These are phyloP conservation scores for Saccharomyces kudriavzevii DNA, from an alignment of 805 yeast species.

Conservation along the genomic window DNA sequence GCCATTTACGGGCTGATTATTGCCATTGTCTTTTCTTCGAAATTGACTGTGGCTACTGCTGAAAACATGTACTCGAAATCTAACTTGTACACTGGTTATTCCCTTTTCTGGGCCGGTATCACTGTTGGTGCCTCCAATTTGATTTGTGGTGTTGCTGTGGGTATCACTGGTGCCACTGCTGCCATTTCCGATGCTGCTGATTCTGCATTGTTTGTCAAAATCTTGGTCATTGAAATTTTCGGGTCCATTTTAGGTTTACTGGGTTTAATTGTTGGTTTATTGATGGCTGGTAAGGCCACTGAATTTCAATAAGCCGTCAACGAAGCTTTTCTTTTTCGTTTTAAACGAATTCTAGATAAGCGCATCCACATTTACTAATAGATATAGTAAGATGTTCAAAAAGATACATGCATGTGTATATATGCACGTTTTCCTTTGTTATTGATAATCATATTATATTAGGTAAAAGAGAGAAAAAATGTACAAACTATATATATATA, in stretches of 20 bases:
- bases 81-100: conserved; percentile 88
- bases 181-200: conserved; percentile 98
- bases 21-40: conserved; percentile 94
- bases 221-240: conserved; percentile 92
- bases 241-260: conserved; percentile 93
- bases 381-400: neutral
- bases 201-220: conserved; percentile 87
- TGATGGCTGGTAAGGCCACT: conserved; percentile 93
- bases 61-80: conserved; percentile 62
- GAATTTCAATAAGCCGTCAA: conserved; percentile 55
- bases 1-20: conserved; percentile 96
- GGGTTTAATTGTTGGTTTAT: conserved; percentile 91
- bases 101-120: conserved; percentile 95
- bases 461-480: neutral
- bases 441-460: neutral
- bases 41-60: conserved; percentile 61
- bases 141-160: conserved; percentile 95
- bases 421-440: neutral
- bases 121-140: conserved; percentile 91
- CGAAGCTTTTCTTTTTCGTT: neutral
- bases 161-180: conserved; percentile 97
- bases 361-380: neutral
- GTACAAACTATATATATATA: neutral
- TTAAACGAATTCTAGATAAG: neutral
- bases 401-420: neutral